Evolutionary conservation across 140 eudicot genomes (phyloP).

Genomic region (Eryngium alpinum): DNA sequence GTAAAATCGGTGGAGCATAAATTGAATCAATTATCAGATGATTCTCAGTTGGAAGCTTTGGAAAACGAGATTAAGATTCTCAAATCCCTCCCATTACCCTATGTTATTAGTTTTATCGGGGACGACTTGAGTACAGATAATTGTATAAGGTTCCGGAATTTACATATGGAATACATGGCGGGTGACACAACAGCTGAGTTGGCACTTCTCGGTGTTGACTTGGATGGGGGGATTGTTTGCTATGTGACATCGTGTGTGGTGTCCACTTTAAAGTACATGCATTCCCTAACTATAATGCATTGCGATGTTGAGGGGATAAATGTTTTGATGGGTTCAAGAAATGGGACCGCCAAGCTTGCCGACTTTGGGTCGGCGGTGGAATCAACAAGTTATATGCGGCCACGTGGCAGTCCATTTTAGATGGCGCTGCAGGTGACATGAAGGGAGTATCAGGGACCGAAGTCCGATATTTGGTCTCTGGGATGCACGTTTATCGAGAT

Average conservation of each 20-base stretch:
- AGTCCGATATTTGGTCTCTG: constrained; percentile 75
- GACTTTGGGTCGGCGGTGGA: constrained; percentile 71
- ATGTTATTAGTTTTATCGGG: constrained; percentile 39
- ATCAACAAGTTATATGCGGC: not conserved
- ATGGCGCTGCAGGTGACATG: constrained; percentile 85
- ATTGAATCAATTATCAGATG: not conserved
- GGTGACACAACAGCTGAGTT: constrained; percentile 61
- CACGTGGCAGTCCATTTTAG: constrained; percentile 85
- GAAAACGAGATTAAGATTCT: constrained; percentile 59
- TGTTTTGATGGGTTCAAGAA: constrained; percentile 42
- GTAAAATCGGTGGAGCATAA: constrained; percentile 60
- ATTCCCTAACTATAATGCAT: constrained; percentile 46
- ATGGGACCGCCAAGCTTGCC: constrained; percentile 50
- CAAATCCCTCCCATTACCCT: constrained; percentile 43
- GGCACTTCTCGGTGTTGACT: constrained; percentile 18
- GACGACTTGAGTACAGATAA: constrained; percentile 38
- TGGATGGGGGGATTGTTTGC: constrained; percentile 29
- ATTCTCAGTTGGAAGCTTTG: constrained; percentile 29
- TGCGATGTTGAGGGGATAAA: constrained; percentile 76
- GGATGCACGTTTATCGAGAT: constrained; percentile 87
- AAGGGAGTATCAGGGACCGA: constrained; percentile 69
- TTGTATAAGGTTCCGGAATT: constrained; percentile 29
- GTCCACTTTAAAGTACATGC: constrained; percentile 51
- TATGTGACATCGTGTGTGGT: constrained; percentile 42
- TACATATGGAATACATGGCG: constrained; percentile 68